phyloP scores from a whole-genome alignment of 202 grass and related monocot genomes.

The Eragrostis tef region DNA sequence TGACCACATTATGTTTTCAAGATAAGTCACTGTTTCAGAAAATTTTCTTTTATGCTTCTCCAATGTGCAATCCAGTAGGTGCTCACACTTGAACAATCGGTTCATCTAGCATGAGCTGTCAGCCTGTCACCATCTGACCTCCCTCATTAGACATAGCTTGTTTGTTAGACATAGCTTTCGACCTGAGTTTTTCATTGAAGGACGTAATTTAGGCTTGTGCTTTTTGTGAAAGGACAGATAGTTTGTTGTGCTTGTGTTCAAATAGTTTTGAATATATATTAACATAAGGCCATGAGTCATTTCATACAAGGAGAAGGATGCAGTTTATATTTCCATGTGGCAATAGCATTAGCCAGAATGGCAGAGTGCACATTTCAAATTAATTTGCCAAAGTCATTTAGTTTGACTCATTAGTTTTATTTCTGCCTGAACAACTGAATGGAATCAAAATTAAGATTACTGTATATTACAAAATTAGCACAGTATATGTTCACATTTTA shows the following conservation, averaged over 20 bases:
- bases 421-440: background rate
- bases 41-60: slow-evolving; percentile 3
- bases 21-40: slow-evolving; percentile 18
- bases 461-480: background rate
- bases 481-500: background rate
- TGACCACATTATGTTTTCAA: background rate
- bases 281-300: background rate
- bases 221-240: background rate
- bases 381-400: background rate
- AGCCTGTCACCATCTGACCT: background rate
- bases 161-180: background rate
- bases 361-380: background rate
- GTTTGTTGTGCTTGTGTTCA: too few relatives aligned
- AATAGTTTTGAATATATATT: background rate
- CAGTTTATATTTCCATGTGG: background rate
- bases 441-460: too few relatives aligned
- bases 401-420: background rate
- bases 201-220: background rate
- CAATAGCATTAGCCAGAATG: background rate
- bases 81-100: background rate
- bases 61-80: background rate
- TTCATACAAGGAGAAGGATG: background rate
- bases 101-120: background rate
- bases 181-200: background rate
- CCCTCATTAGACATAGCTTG: background rate